A percentile compares a stretch with the other conserved stretches of the same genome.
These are phyloP conservation scores for Tuber brumale DNA, from an alignment of 495 filamentous ascomycete genomes.

Conservation along the genomic window DNA sequence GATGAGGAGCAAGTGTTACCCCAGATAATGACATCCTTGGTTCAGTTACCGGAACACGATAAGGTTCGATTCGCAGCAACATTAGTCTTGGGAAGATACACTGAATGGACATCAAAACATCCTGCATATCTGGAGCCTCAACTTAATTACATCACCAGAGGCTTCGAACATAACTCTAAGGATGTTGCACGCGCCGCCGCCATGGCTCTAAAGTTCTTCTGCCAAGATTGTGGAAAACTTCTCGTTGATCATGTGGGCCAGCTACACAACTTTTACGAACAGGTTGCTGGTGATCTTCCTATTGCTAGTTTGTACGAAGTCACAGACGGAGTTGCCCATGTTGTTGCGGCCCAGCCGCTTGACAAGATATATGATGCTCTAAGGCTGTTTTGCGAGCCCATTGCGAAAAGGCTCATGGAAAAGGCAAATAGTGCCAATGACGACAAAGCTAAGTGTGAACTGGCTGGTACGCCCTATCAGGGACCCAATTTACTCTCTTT, in stretches of 20 bases:
- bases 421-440: conserved; percentile 80
- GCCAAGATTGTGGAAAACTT: conserved; percentile 82
- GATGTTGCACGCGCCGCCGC: conserved; percentile 89
- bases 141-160: conserved; percentile 86
- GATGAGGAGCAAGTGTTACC: conserved; percentile 79
- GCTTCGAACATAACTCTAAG: conserved; percentile 74
- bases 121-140: conserved; percentile 86
- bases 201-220: conserved; percentile 93
- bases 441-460: conserved; percentile 67
- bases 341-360: conserved; percentile 76
- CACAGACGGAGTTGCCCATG: conserved; percentile 86
- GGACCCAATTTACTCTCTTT: conserved; percentile 13
- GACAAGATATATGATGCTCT: conserved; percentile 73
- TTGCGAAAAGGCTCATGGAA: conserved; percentile 75
- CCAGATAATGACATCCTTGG: conserved; percentile 82
- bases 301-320: conserved; percentile 85
- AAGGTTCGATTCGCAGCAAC: conserved; percentile 95
- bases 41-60: conserved; percentile 90
- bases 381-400: conserved; percentile 88
- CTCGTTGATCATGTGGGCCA: conserved; percentile 71
- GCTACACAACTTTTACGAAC: conserved; percentile 85
- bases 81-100: conserved; percentile 93
- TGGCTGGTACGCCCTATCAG: conserved; percentile 59
- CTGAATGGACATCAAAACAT: conserved; percentile 93
- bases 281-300: conserved; percentile 75